phyloP scores from a whole-genome alignment of 2,329 filamentous ascomycete species.

The Venturia asperata region DNA sequence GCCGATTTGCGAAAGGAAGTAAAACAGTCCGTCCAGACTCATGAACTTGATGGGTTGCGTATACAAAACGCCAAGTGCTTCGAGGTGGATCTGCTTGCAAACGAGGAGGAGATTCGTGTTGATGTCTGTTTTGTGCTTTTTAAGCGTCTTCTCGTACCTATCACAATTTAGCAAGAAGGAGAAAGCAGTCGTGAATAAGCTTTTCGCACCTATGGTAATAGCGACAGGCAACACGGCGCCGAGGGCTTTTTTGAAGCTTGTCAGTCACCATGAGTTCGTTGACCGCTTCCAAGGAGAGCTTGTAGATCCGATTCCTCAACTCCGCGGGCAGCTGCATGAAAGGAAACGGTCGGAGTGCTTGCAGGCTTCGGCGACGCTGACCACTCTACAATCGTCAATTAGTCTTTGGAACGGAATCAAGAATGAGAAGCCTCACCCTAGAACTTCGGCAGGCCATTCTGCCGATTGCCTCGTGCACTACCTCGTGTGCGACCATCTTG shows the following conservation, averaged over 20 bases:
- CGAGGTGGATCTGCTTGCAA: background rate
- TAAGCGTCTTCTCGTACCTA: background rate
- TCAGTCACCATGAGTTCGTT: background rate
- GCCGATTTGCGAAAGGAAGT: slow-evolving; percentile 5
- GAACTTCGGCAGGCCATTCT: background rate
- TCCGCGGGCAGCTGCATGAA: slow-evolving; percentile 1
- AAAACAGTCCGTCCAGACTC: background rate
- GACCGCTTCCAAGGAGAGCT: background rate
- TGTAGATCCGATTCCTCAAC: slow-evolving; percentile 5
- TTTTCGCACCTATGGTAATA: slow-evolving; percentile 1
- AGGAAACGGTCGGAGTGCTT: background rate
- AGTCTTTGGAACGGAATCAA: background rate
- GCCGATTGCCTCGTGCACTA: background rate
- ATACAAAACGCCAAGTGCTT: background rate
- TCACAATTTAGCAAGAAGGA: background rate
- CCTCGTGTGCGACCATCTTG: background rate
- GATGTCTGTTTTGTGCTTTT: background rate
- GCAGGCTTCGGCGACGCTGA: background rate
- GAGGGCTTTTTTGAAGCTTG: background rate
- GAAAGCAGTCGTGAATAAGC: background rate
- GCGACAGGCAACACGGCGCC: slow-evolving; percentile 3
- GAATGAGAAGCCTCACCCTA: background rate
- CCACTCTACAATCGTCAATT: background rate
- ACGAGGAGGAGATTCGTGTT: background rate
- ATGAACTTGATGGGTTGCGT: background rate